These are phyloP conservation scores for Rubus idaeus DNA, from an alignment of 306 rosid genomes.

Conservation along the genomic window DNA sequence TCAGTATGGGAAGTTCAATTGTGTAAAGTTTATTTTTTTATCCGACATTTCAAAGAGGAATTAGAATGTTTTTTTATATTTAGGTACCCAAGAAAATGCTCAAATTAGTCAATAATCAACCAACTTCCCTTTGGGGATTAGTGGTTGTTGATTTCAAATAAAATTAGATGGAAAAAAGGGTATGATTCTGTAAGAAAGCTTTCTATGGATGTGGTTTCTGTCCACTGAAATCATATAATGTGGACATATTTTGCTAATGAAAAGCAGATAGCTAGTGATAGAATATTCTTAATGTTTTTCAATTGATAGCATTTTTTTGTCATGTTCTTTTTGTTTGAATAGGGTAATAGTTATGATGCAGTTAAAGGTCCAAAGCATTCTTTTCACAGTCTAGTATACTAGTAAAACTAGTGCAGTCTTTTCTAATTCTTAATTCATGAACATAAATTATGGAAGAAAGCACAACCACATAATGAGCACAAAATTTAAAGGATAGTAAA, in stretches of 20 bases:
- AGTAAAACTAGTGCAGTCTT: background rate
- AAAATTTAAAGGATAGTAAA: slow-evolving; percentile 1
- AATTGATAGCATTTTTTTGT: background rate
- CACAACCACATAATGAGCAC: slow-evolving; percentile 7
- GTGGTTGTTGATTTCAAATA: background rate
- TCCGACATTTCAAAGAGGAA: slow-evolving; percentile 7
- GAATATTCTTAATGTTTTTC: background rate
- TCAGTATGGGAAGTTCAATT: slow-evolving; percentile 18
- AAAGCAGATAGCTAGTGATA: slow-evolving; percentile 9
- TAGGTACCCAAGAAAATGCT: background rate
- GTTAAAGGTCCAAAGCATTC: background rate
- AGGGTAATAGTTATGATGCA: background rate
- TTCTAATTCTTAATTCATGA: background rate
- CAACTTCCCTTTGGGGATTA: background rate
- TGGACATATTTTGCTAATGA: background rate
- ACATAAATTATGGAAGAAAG: background rate
- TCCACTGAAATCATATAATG: background rate
- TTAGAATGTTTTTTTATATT: background rate
- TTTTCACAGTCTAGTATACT: background rate
- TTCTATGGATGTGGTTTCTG: slow-evolving; percentile 1
- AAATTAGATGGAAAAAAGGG: background rate
- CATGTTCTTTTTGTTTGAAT: background rate
- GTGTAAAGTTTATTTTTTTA: slow-evolving; percentile 13
- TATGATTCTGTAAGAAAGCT: background rate
- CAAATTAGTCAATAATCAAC: slow-evolving; percentile 4